phyloP scores from a whole-genome alignment of 257 asterid species.

The Nicotiana knightiana region DNA sequence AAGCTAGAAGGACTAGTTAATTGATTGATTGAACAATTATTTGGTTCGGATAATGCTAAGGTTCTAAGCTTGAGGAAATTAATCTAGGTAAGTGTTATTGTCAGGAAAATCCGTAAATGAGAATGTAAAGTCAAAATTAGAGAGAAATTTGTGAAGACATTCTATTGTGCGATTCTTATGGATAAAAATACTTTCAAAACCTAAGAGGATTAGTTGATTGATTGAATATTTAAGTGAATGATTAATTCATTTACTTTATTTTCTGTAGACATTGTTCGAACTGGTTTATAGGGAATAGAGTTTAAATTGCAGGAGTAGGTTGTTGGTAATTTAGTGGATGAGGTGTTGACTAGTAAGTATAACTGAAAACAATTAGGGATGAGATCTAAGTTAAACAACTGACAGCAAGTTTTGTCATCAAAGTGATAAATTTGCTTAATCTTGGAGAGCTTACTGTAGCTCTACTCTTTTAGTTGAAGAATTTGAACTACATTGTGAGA shows the following conservation, averaged over 20 bases:
- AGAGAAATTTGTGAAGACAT: not conserved
- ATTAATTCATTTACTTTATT: not conserved
- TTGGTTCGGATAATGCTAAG: not conserved
- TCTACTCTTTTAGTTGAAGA: not conserved
- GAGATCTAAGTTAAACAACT: not conserved
- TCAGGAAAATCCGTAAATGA: not conserved
- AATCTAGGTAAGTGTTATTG: not conserved
- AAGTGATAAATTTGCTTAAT: not conserved
- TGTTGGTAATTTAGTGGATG: not conserved
- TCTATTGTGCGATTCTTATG: not conserved
- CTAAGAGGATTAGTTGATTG: not conserved
- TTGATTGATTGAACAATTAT: not conserved
- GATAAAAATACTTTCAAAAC: not conserved
- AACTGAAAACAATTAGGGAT: not conserved
- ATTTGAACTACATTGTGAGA: not conserved
- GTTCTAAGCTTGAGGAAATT: not conserved
- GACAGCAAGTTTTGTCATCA: not conserved
- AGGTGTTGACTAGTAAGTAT: not conserved
- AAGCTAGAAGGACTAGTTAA: not conserved
- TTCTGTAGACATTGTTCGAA: not conserved
- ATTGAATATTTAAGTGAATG: no score
- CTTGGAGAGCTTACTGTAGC: not conserved
- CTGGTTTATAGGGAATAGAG: not conserved
- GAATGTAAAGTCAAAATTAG: not conserved
- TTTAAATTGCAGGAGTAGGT: not conserved